Percentiles rank a stretch among this genome's conserved stretches.
Evolutionary conservation across 169 alveolate species (phyloP).

Genomic region (Eimeria acervulina): DNA sequence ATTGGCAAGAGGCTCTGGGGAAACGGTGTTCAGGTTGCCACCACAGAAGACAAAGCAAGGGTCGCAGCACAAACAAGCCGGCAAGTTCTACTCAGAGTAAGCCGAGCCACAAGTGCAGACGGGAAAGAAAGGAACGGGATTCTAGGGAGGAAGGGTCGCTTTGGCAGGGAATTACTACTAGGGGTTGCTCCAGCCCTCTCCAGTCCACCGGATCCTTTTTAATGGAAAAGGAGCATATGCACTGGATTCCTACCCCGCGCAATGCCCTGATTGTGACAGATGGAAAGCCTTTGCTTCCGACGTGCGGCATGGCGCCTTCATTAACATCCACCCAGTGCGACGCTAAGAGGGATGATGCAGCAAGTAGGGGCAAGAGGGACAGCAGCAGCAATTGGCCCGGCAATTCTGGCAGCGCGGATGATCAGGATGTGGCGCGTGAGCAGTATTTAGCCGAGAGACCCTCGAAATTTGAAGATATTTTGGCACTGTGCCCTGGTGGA

Average conservation of each 20-base stretch:
- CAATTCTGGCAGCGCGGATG: neutral
- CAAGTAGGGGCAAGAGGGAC: neutral
- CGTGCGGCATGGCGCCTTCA: neutral
- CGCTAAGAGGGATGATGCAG: neutral
- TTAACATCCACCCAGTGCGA: neutral
- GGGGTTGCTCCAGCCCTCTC: neutral
- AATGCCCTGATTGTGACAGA: constrained; percentile 53
- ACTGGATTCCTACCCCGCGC: constrained; percentile 23
- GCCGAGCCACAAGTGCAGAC: constrained; percentile 1
- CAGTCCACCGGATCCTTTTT: neutral
- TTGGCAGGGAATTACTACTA: neutral
- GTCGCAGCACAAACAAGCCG: neutral
- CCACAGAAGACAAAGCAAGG: constrained; percentile 34
- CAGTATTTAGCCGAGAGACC: neutral
- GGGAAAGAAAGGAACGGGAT: neutral
- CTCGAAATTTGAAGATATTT: neutral
- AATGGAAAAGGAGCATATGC: neutral
- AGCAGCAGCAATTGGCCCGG: constrained; percentile 30
- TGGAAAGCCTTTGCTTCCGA: constrained; percentile 47
- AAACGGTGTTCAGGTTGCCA: neutral
- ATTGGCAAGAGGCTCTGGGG: neutral
- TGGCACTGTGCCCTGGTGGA: neutral
- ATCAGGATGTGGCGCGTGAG: neutral
- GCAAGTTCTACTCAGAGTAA: neutral
- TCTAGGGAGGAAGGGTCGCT: neutral